Base-by-base conservation (phyloP, 1,284 basidiomycete genomes). In the Vanrija sp. region DNA sequence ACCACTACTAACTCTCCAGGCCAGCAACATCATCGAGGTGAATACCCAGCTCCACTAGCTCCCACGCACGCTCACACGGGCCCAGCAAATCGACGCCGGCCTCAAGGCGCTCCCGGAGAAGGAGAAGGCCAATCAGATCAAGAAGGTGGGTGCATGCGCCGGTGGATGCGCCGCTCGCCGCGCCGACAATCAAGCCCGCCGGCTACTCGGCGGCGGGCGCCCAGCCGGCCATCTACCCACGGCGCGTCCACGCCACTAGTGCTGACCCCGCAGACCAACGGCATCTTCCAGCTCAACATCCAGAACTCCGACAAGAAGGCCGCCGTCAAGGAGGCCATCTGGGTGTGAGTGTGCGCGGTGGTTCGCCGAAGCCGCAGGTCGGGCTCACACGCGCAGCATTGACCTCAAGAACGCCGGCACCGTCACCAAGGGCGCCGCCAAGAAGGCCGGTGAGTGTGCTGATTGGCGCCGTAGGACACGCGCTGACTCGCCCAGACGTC, bases 351-450 rank as follows among this genome's bases (percentile, higher is more conserved):
- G 4, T n/a, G n/a, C 14, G 3, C 27, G 16, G 35, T 19, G 6
- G 14, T n/a, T 18, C 18, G 14, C 19, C 25, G 7, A 9, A 37
- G 16, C 27, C n/a, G 15, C 24, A 15, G 18, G 62, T 69, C 52
- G 68, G 63, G 63, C 20, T 37, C 16, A 25, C 25, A n/a, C 15
- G 16, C 6, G 5, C 45, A 93, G 91, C n/a, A 91, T 98, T 65
- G 95, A 98, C 80, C 74, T 97, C 71, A 98, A 98, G 83, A 88
- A 92, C 78, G 82, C 84, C 35, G 89, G 88, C 24, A 80, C 82
- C 36, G 84, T 95, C 24, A 85, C 85, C 78, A 86, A 88, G 76
- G 92, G 91, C 38, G 44, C 77, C 79, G 19, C 87, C 3, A 84
- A 86, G 63, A 75, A 75, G 55, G 60, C 78, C 20, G 74, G 73